A percentile compares a stretch with the other conserved stretches of the same genome.
Conservation (phyloP, 2,329 filamentous ascomycete genomes). For the Beauveria caledonica region DNA sequence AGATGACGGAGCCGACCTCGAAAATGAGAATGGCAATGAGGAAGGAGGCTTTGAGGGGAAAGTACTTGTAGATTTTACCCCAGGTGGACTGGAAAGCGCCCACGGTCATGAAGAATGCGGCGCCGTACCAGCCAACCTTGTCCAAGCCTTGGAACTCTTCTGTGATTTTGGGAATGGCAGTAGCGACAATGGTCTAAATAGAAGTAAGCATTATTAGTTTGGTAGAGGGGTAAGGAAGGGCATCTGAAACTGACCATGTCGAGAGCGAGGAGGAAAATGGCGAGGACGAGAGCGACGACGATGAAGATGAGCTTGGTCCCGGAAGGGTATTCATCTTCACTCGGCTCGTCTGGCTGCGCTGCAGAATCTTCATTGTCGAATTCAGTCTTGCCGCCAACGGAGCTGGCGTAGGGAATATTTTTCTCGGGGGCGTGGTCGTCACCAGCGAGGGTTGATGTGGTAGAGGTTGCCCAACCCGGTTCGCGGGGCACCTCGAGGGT, state of each 20-base stretch:
- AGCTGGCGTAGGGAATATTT: not conserved
- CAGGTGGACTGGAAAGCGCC: conserved; percentile 28
- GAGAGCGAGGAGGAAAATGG: conserved; percentile 13
- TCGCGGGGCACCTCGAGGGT: conserved; percentile 7
- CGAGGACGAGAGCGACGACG: conserved; percentile 13
- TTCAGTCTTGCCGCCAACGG: not conserved
- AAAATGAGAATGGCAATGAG: conserved; percentile 36
- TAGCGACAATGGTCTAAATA: conserved; percentile 37
- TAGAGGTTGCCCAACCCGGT: conserved; percentile 2
- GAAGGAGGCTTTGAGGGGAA: conserved; percentile 36
- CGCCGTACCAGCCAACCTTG: conserved; percentile 46
- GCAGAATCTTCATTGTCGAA: not conserved
- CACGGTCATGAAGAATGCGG: conserved; percentile 36
- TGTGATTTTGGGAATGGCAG: conserved; percentile 41
- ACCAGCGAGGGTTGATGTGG: conserved; percentile 5
- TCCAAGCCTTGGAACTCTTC: conserved; percentile 34
- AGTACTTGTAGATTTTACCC: conserved; percentile 36
- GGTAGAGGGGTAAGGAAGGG: not conserved
- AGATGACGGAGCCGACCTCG: conserved; percentile 40
- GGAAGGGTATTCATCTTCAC: conserved; percentile 10
- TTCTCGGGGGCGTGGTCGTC: conserved; percentile 3
- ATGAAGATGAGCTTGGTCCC: conserved; percentile 12
- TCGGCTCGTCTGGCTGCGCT: not conserved
- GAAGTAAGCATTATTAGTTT: not conserved
- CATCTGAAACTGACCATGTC: conserved; percentile 8